Evolutionary conservation across 768 basidiomycete genomes (phyloP), one percentile per base, ranked within the genome.

Genomic region (Russula ochroleuca): DNA sequence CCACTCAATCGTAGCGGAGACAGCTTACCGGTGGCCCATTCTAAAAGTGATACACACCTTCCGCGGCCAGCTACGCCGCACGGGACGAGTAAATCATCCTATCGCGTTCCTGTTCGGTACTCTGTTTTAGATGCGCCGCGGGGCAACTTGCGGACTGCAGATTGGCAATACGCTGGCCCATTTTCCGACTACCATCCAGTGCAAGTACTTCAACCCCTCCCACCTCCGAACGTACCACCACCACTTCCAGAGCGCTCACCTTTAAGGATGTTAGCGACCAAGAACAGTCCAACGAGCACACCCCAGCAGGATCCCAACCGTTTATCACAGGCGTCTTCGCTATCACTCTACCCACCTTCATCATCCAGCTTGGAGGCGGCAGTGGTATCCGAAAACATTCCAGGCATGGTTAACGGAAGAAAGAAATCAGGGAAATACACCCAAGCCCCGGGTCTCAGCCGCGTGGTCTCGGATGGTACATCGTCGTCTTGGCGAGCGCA

Each of bases 221-320:
- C 72, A 69, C 31, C 62, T 72, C 13, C 62, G 67, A 25, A 68
- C 72, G 53, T 72, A 70, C 40, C 69, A 64, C 56, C 68, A 68
- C 40, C 71, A 72, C 54, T 69, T 73, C 52, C 57, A 33, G 41
- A 17, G n/a, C 56, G 56, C 38, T 52, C 64, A n/a, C 67, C 63
- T 33, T 48, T 60, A 38, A 61, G 65, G 56, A 11, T 28, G n/a
- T 28, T 65, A 3, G 41, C 59, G 10, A 14, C 23, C 38, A 54
- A 25, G 23, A 52, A 19, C 55, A 25, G 33, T 35, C 13, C 19
- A 2, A 49, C 19, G 2, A 49, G 13, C 14, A 25, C 14, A 11
- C 25, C 53, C n/a, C 50, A 31, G 19, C 57, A 41, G 7, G 47
- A 35, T 17, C 9, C 61, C 48, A 41, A 43, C 21, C 57, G 43